Conservation (phyloP, 2,329 filamentous ascomycete species). For the Cytospora schulzeri region DNA sequence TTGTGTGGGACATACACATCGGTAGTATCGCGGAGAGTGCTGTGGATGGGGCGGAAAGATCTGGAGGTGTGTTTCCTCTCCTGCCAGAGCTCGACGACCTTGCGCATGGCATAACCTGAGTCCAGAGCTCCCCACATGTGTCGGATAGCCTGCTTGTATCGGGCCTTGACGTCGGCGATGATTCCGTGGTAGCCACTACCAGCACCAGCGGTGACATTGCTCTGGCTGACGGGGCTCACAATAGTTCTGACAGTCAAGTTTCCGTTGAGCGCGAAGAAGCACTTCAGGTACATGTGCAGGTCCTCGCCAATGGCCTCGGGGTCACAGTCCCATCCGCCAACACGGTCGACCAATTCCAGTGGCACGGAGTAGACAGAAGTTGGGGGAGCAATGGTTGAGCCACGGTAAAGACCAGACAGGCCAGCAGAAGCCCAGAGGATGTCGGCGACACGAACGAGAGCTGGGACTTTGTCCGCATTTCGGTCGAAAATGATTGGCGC, state of each 20-base stretch:
- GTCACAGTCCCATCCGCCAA: slow-evolving; percentile 72
- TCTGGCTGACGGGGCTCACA: slow-evolving; percentile 71
- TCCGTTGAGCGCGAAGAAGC: slow-evolving; percentile 73
- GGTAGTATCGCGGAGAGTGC: slow-evolving; percentile 47
- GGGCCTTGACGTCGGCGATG: slow-evolving; percentile 60
- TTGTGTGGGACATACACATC: slow-evolving; percentile 52
- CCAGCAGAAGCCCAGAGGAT: slow-evolving; percentile 73
- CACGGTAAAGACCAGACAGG: slow-evolving; percentile 67
- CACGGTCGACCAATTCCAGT: slow-evolving; percentile 65
- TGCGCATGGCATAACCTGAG: slow-evolving; percentile 65
- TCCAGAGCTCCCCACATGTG: slow-evolving; percentile 79
- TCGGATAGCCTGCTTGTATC: slow-evolving; percentile 71
- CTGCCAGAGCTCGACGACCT: slow-evolving; percentile 58
- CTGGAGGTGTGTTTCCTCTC: slow-evolving; percentile 59
- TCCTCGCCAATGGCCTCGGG: slow-evolving; percentile 75
- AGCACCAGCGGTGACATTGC: slow-evolving; percentile 66
- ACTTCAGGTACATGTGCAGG: slow-evolving; percentile 78
- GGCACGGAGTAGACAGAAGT: slow-evolving; percentile 75
- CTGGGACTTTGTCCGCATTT: slow-evolving; percentile 68
- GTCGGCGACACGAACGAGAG: slow-evolving; percentile 70
- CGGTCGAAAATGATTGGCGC: slow-evolving; percentile 75
- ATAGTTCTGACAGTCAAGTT: slow-evolving; percentile 66
- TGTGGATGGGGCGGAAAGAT: slow-evolving; percentile 59
- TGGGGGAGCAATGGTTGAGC: slow-evolving; percentile 67
- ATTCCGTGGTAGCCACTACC: slow-evolving; percentile 57